Conservation (phyloP, 1,284 basidiomycete species). For the Waitea zeae region DNA sequence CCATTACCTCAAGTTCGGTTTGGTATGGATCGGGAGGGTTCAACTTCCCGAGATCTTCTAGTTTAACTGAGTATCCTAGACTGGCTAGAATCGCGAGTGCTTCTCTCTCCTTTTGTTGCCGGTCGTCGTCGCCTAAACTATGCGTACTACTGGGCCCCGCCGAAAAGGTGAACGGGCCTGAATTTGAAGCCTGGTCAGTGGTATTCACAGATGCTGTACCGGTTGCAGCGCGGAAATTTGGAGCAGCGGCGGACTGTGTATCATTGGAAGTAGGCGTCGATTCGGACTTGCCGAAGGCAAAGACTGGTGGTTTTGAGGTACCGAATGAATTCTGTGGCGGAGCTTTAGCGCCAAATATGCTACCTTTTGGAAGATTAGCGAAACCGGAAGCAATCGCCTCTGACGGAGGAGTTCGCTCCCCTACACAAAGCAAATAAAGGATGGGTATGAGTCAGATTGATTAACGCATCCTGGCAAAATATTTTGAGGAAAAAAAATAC, state of each 20-base stretch:
- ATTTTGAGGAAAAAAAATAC: background rate
- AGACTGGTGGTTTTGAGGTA: too few relatives aligned
- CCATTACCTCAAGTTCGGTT: conserved; percentile 28
- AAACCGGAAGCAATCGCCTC: too few relatives aligned
- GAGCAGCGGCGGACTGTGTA: too few relatives aligned
- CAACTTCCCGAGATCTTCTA: too few relatives aligned
- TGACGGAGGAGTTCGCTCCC: too few relatives aligned
- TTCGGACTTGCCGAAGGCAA: too few relatives aligned
- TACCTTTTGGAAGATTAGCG: too few relatives aligned
- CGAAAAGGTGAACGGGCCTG: background rate
- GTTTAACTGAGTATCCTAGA: conserved; percentile 18
- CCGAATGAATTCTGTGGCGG: too few relatives aligned
- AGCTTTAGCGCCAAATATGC: too few relatives aligned
- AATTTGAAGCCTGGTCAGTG: background rate
- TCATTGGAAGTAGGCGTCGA: too few relatives aligned
- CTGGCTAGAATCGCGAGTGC: conserved; percentile 16
- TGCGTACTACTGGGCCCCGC: background rate
- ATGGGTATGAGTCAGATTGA: background rate
- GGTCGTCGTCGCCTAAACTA: background rate
- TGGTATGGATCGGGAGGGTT: conserved; percentile 22
- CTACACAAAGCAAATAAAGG: background rate
- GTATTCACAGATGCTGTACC: background rate
- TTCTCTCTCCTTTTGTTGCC: conserved; percentile 7
- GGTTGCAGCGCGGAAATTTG: too few relatives aligned
- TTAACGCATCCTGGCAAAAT: background rate